Conservation (phyloP, 495 filamentous ascomycete genomes). For the Evansstolkia leycettana region DNA sequence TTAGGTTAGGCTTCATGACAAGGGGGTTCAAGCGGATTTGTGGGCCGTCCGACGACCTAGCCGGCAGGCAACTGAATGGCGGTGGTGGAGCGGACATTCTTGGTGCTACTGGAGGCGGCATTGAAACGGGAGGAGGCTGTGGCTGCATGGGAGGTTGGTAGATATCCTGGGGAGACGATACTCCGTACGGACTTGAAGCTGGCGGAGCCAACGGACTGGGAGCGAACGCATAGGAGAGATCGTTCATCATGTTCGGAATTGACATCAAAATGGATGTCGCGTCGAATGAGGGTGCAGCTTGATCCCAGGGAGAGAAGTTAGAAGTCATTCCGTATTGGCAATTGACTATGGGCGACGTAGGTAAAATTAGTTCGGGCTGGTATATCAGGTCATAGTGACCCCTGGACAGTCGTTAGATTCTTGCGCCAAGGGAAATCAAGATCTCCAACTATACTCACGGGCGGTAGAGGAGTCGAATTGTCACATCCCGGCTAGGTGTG, state of each 20-base stretch:
- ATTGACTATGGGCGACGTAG: constrained; percentile 35
- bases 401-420: constrained; percentile 24
- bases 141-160: constrained; percentile 26
- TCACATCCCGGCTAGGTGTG: constrained; percentile 43
- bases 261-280: constrained; percentile 40
- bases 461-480: constrained; percentile 54
- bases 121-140: constrained; percentile 18
- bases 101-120: constrained; percentile 21
- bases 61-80: constrained; percentile 24
- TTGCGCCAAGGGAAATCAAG: not conserved
- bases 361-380: constrained; percentile 42
- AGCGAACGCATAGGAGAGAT: constrained; percentile 24
- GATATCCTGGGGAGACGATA: constrained; percentile 28
- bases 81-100: constrained; percentile 23
- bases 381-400: constrained; percentile 96
- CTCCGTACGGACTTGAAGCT: constrained; percentile 33
- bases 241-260: constrained; percentile 33
- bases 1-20: constrained; percentile 35
- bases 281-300: constrained; percentile 35
- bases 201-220: constrained; percentile 34
- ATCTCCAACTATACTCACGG: constrained; percentile 39
- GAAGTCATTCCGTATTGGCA: constrained; percentile 32
- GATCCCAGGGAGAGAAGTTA: constrained; percentile 29
- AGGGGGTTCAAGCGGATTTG: constrained; percentile 37
- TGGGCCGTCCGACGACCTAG: constrained; percentile 26